Conservation (phyloP, 2,329 filamentous ascomycete species). For the Colletotrichum destructivum region DNA sequence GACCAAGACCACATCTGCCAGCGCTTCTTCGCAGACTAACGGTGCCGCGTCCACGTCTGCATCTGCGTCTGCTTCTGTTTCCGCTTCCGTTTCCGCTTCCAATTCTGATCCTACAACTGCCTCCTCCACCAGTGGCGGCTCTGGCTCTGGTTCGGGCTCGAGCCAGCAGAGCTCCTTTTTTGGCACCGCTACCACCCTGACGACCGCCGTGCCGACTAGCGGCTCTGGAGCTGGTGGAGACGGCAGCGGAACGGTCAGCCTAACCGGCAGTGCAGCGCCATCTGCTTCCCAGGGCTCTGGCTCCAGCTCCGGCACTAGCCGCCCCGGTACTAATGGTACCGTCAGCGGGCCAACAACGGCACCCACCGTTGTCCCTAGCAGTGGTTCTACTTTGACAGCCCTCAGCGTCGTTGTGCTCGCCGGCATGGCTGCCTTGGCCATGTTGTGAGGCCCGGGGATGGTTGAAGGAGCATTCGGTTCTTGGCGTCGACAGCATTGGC, state of each 20-base stretch:
- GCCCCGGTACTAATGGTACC: conserved; percentile 39
- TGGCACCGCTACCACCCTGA: conserved; percentile 36
- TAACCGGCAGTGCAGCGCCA: conserved; percentile 44
- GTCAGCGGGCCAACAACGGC: conserved; percentile 31
- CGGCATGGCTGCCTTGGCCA: conserved; percentile 36
- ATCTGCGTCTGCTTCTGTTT: conserved; percentile 23
- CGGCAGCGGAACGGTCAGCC: conserved; percentile 41
- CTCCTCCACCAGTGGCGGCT: conserved; percentile 34
- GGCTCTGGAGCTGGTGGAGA: conserved; percentile 9
- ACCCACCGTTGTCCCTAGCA: conserved; percentile 22
- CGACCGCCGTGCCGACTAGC: conserved; percentile 43
- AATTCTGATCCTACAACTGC: conserved; percentile 35
- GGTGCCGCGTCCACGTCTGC: conserved; percentile 27
- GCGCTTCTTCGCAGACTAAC: conserved; percentile 39
- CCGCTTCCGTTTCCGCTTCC: conserved; percentile 43
- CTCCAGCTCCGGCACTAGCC: conserved; percentile 43
- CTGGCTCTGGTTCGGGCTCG: conserved; percentile 34
- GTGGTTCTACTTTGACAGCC: conserved; percentile 21
- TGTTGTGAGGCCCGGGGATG: conserved; percentile 28
- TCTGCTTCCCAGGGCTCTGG: conserved; percentile 40
- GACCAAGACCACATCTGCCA: conserved; percentile 42
- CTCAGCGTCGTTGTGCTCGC: conserved; percentile 37
- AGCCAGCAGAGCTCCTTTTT: conserved; percentile 35
- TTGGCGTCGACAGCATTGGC: background rate
- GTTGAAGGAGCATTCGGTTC: background rate